These are phyloP conservation scores for Rubroboletus satanas DNA, from an alignment of 768 basidiomycete genomes.

Conservation along the genomic window DNA sequence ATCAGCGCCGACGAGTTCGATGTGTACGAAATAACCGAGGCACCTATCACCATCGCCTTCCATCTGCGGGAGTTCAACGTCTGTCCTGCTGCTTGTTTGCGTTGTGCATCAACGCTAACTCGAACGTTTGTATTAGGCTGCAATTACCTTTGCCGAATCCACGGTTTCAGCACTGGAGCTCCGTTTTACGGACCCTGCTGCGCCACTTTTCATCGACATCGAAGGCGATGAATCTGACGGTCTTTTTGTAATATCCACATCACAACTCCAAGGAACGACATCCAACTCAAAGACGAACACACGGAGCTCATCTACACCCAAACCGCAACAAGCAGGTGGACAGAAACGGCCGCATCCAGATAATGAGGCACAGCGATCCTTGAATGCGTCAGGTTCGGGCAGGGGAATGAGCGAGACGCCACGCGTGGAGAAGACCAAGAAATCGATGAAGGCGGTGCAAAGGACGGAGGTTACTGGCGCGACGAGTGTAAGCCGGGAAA, in stretches of 20 bases:
- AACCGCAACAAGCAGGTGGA: slow-evolving; percentile 6
- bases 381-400: slow-evolving; percentile 19
- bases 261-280: slow-evolving; percentile 43
- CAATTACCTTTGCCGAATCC: slow-evolving; percentile 74
- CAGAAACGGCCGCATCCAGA: slow-evolving; percentile 22
- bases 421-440: slow-evolving; percentile 44
- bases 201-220: slow-evolving; percentile 74
- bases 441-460: slow-evolving; percentile 37
- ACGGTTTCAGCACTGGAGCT: slow-evolving; percentile 62
- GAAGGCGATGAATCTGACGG: slow-evolving; percentile 62
- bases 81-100: slow-evolving; percentile 11
- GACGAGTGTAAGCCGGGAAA: slow-evolving; percentile 9
- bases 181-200: slow-evolving; percentile 69
- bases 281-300: slow-evolving; percentile 15
- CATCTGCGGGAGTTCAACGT: slow-evolving; percentile 85
- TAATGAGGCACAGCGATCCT: slow-evolving; percentile 28
- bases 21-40: slow-evolving; percentile 58
- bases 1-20: slow-evolving; percentile 83
- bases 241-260: slow-evolving; percentile 79
- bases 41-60: slow-evolving; percentile 69
- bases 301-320: slow-evolving; percentile 17
- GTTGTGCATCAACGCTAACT: not conserved
- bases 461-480: slow-evolving; percentile 21
- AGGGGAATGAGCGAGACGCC: slow-evolving; percentile 33
- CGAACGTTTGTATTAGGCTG: slow-evolving; percentile 50